These are phyloP conservation scores for Lasiosphaeriaceae sp. DNA, from an alignment of 495 filamentous ascomycete species.

Conservation along the genomic window DNA sequence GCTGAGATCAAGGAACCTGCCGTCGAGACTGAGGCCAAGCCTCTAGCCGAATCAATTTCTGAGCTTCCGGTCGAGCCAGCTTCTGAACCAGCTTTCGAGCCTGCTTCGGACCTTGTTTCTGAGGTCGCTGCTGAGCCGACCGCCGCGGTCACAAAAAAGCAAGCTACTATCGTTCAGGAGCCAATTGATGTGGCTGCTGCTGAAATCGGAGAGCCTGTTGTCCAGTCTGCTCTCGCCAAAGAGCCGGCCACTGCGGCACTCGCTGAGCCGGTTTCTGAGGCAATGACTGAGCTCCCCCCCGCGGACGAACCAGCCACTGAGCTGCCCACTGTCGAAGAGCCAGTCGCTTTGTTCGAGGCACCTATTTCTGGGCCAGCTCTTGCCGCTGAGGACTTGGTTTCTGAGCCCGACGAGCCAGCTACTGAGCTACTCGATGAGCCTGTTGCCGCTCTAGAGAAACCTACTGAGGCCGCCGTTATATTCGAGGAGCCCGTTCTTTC, in stretches of 20 bases:
- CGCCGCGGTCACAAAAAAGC: too few species aligned
- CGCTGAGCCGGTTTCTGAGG: slow-evolving; percentile 6
- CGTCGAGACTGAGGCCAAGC: too few species aligned
- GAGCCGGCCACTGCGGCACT: too few species aligned
- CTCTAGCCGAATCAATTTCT: too few species aligned
- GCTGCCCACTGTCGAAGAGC: background rate
- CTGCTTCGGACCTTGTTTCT: background rate
- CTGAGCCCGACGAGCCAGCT: slow-evolving; percentile 7
- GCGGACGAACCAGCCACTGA: slow-evolving; percentile 4
- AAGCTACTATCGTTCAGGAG: too few species aligned
- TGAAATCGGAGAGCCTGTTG: too few species aligned
- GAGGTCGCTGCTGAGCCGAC: background rate
- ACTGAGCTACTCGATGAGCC: slow-evolving; percentile 4
- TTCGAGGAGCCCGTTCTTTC: background rate
- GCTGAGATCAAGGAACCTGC: too few species aligned
- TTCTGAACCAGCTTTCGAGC: slow-evolving; percentile 2
- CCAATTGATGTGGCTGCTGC: slow-evolving; percentile 1
- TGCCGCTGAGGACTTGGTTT: slow-evolving; percentile 10
- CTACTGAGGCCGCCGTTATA: background rate
- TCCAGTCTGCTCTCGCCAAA: too few species aligned
- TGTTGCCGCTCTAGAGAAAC: background rate
- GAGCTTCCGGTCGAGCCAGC: too few species aligned
- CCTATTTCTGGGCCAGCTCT: background rate
- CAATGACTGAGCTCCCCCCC: background rate
- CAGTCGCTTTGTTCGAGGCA: slow-evolving; percentile 7